Evolutionary conservation across 2,329 filamentous ascomycete species (phyloP).

Genomic region (Coniochaeta ligniaria): DNA sequence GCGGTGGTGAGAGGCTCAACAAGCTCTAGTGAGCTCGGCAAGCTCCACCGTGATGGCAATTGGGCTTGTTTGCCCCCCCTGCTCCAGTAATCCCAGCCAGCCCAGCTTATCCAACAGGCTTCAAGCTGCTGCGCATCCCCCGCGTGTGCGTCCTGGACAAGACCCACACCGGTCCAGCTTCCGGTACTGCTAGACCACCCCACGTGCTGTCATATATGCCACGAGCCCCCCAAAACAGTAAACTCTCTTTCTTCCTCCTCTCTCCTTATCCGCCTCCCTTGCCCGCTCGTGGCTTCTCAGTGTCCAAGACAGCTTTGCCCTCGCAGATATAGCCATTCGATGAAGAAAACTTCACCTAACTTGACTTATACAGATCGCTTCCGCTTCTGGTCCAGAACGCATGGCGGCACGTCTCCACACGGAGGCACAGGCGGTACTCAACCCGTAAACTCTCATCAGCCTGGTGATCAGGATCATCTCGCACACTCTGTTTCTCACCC

Average conservation of each 20-base stretch:
- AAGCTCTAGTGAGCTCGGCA: constrained; percentile 1
- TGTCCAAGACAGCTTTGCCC: background rate
- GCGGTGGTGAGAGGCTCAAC: background rate
- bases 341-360: constrained; percentile 53
- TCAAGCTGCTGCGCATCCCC: background rate
- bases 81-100: background rate
- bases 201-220: constrained; percentile 1
- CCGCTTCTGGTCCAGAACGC: constrained; percentile 43
- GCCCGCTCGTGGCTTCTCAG: background rate
- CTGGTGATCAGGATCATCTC: background rate
- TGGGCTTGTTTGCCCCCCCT: background rate
- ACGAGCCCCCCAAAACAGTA: background rate
- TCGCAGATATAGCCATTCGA: constrained; percentile 33
- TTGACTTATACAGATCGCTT: constrained; percentile 46
- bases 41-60: background rate
- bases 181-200: background rate
- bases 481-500: background rate
- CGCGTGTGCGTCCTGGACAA: background rate
- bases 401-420: constrained; percentile 21
- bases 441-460: background rate
- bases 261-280: background rate
- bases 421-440: constrained; percentile 2
- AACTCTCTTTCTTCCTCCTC: background rate
- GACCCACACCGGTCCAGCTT: background rate
- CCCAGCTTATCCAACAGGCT: background rate